Base-by-base conservation (phyloP, 2,329 filamentous ascomycete species). In the Macrophomina pseudophaseolina region DNA sequence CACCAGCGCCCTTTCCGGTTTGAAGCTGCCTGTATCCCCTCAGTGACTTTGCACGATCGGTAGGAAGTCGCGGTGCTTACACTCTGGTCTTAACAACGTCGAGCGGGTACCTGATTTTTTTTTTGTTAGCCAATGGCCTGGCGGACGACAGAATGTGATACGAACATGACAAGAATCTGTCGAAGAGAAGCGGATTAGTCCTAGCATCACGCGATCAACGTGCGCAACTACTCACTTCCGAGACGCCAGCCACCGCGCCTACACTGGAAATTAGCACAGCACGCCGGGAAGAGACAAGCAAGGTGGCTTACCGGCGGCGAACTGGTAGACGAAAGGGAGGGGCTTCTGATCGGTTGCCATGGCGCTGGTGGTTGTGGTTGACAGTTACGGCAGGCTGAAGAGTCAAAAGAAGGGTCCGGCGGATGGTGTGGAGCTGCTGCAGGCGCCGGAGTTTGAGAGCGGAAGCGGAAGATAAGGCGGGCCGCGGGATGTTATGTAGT, bases 81-180 rank as follows among this genome's bases (percentile, higher is more conserved):
- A 97, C 91, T 90, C 94, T 87, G 71, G 95, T 98, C 87, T 98
- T 98, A 80, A 98, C 93, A 67, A 99, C 95, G 80, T 99, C 95
- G 80, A 99, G 86, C 72, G 95, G 95, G 85, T 99, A 99, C 95
- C 94, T 97, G 78, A 72, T 66, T 58, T 69, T 56, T 69, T 49
- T 56, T 69, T 49, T 56, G 67, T 56, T 38, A 65, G 59, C 42
- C 67, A 53, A 69, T 32, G 68, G 67, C 30, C 16, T 62, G 42
- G 28, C 1, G n/a, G 66, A 12, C 11, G 33, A n/a, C 12, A 40
- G 60, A 44, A 30, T 67, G 68, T 68, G 64, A 53, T 30, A 80
- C 87, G 76, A 83, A 94, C 92, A 96, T 96, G 68, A 95, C 87
- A 81, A 95, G 83, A 83, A 96, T 96, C 92, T 96, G 82, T 35